Evolutionary conservation across 2,329 filamentous ascomycete species (phyloP).

Genomic region (Colletotrichum liriopes): DNA sequence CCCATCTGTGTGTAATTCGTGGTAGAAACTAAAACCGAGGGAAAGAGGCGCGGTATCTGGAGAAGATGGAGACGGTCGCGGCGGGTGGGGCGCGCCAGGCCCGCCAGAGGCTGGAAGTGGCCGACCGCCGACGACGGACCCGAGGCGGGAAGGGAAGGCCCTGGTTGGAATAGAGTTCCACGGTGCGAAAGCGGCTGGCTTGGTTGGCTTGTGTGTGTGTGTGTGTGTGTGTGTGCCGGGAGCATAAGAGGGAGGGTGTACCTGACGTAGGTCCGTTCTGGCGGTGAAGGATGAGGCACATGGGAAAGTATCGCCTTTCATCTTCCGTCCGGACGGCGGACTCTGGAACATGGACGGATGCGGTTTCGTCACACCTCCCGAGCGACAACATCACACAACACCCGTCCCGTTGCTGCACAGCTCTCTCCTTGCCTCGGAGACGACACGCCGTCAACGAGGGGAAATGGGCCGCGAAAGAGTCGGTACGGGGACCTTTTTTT

Average conservation of each 20-base stretch:
- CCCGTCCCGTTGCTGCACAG: neutral
- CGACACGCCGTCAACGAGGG: neutral
- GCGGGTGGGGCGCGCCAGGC: neutral
- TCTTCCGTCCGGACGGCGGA: neutral
- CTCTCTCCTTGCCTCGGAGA: neutral
- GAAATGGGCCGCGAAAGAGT: neutral
- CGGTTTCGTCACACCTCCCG: no score
- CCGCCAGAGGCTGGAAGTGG: constrained; percentile 5
- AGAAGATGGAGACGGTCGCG: constrained; percentile 8
- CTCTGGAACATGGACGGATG: no score
- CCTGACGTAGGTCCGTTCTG: constrained; percentile 24
- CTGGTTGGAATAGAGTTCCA: constrained; percentile 18
- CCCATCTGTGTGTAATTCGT: constrained; percentile 19
- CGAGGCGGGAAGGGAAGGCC: constrained; percentile 15
- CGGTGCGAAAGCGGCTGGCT: constrained; percentile 16
- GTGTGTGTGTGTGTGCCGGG: neutral
- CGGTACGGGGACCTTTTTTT: neutral
- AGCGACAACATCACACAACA: neutral
- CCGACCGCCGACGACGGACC: constrained; percentile 20
- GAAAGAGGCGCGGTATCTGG: constrained; percentile 13
- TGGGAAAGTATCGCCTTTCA: neutral
- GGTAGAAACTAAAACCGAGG: constrained; percentile 14
- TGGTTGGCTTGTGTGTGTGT: constrained; percentile 11
- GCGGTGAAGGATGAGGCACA: constrained; percentile 23
- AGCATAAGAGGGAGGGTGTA: constrained; percentile 7